These are phyloP conservation scores for Cytospora paraplurivora DNA, from an alignment of 2,329 filamentous ascomycete genomes.

Conservation along the genomic window DNA sequence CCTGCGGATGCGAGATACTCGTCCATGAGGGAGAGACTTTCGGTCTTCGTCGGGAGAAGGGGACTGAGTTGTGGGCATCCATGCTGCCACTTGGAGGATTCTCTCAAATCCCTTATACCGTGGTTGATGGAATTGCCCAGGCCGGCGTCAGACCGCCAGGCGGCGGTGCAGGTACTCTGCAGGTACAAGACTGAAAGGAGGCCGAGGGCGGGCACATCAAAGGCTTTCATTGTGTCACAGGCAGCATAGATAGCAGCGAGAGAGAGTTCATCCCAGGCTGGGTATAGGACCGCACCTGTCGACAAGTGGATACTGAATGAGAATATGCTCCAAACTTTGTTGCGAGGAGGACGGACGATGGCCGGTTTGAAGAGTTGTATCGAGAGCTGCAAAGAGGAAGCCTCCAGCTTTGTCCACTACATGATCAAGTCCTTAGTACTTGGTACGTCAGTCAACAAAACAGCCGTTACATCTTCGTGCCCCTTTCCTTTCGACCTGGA, in stretches of 20 bases:
- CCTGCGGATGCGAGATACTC: constrained; percentile 30
- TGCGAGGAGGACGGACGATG: background rate
- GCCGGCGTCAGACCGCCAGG: background rate
- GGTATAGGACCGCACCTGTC: background rate
- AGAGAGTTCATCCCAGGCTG: background rate
- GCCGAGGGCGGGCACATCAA: background rate
- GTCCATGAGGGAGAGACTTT: constrained; percentile 29
- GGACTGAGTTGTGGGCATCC: constrained; percentile 33
- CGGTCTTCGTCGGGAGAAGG: constrained; percentile 29
- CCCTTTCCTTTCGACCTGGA: no score
- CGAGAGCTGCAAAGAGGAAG: no score
- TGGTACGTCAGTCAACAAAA: no score
- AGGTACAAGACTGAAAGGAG: background rate
- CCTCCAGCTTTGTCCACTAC: no score
- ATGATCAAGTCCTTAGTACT: no score
- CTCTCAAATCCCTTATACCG: background rate
- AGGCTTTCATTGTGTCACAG: background rate
- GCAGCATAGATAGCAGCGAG: background rate
- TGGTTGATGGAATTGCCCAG: background rate
- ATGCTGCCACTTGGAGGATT: constrained; percentile 11
- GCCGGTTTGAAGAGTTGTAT: background rate
- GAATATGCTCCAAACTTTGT: background rate
- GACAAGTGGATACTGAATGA: background rate
- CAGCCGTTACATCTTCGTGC: no score
- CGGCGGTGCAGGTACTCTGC: background rate